Conservation (phyloP, 805 yeast species). For the Candida sonorensis region DNA sequence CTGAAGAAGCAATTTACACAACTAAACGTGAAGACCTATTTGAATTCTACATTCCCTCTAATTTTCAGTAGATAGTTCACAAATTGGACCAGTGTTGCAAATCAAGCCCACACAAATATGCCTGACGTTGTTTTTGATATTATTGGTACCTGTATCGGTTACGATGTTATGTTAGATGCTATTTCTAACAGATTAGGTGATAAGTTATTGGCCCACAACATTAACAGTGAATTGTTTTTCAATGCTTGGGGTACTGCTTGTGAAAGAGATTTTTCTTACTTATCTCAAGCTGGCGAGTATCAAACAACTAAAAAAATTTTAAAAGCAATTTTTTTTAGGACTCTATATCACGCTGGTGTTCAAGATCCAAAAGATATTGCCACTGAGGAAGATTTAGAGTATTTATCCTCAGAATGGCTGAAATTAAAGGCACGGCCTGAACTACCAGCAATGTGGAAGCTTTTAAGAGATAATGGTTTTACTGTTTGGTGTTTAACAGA, state of each 20-base stretch:
- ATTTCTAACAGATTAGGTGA: constrained; percentile 16
- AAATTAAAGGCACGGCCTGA: constrained; percentile 23
- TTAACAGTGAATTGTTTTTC: constrained; percentile 13
- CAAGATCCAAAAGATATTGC: constrained; percentile 22
- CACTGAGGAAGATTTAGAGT: constrained; percentile 22
- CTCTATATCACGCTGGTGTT: constrained; percentile 22
- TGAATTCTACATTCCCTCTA: no score
- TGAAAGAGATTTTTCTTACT: constrained; percentile 67
- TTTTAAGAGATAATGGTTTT: constrained; percentile 25
- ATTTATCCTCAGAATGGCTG: constrained; percentile 18
- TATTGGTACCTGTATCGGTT: constrained; percentile 22
- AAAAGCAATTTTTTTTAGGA: constrained; percentile 22
- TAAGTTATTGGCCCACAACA: constrained; percentile 8
- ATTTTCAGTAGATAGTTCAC: no score
- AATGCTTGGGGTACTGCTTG: constrained; percentile 43
- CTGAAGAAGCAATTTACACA: no score
- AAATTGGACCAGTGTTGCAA: no score
- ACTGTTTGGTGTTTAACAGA: constrained; percentile 27
- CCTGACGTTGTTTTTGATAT: constrained; percentile 24
- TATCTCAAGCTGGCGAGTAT: constrained; percentile 21
- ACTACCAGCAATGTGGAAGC: constrained; percentile 21
- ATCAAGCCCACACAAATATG: no score
- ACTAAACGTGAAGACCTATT: no score
- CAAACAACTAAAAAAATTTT: constrained; percentile 21
- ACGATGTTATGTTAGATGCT: constrained; percentile 18